Evolutionary conservation across 352 stramenopile species (phyloP).

Genomic region (Globisporangium recalcitrans): DNA sequence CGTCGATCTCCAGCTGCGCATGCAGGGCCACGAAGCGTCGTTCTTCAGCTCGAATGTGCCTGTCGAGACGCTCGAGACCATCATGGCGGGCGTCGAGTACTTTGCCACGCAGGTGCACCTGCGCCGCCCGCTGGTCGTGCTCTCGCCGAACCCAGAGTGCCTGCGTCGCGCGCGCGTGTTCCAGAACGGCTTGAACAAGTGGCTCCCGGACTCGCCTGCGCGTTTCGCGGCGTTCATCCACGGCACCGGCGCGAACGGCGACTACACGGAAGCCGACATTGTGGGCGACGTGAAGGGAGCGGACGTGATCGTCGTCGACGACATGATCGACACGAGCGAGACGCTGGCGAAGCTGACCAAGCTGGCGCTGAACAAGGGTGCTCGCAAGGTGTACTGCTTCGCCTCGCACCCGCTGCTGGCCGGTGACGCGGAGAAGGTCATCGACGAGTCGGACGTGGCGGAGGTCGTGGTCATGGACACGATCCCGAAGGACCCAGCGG

Average conservation of each 20-base stretch:
- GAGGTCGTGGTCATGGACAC: slow-evolving; percentile 91
- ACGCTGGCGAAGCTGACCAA: slow-evolving; percentile 82
- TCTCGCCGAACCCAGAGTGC: slow-evolving; percentile 87
- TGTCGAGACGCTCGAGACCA: slow-evolving; percentile 91
- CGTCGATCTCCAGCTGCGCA: slow-evolving; percentile 90
- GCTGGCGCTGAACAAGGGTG: slow-evolving; percentile 75
- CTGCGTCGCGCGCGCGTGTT: slow-evolving; percentile 81
- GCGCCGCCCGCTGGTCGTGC: slow-evolving; percentile 75
- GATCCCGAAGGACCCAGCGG: slow-evolving; percentile 57
- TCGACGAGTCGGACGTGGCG: slow-evolving; percentile 74
- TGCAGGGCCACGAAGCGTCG: slow-evolving; percentile 84
- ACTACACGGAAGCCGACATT: slow-evolving; percentile 74
- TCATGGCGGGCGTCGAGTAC: slow-evolving; percentile 89
- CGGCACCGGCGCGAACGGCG: slow-evolving; percentile 45
- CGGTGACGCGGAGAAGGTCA: slow-evolving; percentile 78
- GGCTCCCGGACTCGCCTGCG: slow-evolving; percentile 73
- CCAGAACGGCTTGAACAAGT: slow-evolving; percentile 84
- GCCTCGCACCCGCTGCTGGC: slow-evolving; percentile 89
- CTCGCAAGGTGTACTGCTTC: slow-evolving; percentile 87
- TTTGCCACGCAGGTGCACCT: slow-evolving; percentile 84
- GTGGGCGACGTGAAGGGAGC: slow-evolving; percentile 85
- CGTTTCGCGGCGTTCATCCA: slow-evolving; percentile 84
- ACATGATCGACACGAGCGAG: slow-evolving; percentile 86
- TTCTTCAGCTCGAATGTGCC: slow-evolving; percentile 90
- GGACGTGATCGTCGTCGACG: slow-evolving; percentile 91